These are phyloP conservation scores for Cryptomeria japonica DNA, from an alignment of 75 land plant species.

Conservation along the genomic window DNA sequence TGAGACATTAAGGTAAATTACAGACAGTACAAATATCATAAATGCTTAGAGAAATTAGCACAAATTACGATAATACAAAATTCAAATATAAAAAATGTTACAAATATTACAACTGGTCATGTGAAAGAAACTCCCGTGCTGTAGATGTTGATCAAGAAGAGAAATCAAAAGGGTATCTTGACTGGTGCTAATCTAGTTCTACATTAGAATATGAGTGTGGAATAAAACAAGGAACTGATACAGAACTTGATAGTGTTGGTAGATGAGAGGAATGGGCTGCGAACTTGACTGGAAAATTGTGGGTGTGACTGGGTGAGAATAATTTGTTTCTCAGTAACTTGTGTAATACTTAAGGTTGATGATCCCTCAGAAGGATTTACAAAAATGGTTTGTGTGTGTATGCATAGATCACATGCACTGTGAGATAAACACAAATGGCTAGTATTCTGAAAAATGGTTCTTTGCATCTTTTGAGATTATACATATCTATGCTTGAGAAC, in stretches of 20 bases:
- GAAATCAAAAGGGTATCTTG: not conserved
- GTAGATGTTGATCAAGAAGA: not conserved
- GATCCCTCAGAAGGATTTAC: not conserved
- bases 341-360: not conserved
- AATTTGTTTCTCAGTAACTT: not conserved
- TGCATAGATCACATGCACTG: not conserved
- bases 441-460: not conserved
- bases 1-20: not conserved
- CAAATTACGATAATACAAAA: not conserved
- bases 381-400: not conserved
- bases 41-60: not conserved
- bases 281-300: not conserved
- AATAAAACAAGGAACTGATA: not conserved
- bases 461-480: not conserved
- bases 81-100: not conserved
- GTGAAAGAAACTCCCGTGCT: not conserved
- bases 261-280: not conserved
- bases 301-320: not conserved
- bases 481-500: not conserved
- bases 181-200: not conserved
- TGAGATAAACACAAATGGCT: not conserved
- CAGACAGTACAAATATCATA: not conserved
- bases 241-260: not conserved
- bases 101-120: not conserved
- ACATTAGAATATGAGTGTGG: not conserved